Conservation (phyloP, 306 rosid genomes). For the Cotoneaster glaucophyllus region DNA sequence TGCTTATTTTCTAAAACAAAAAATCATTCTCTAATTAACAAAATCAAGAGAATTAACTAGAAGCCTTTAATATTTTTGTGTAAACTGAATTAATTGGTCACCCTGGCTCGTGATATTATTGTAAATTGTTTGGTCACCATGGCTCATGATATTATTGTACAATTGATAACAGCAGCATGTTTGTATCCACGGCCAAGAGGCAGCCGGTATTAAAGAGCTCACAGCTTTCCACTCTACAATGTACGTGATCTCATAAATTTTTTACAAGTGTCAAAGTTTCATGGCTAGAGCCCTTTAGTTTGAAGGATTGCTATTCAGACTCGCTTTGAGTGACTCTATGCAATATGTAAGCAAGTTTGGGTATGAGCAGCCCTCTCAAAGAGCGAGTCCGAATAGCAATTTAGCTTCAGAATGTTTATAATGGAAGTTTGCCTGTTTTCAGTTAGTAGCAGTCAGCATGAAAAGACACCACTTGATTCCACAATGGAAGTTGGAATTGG, state of each 20-base stretch:
- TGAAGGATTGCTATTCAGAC: too few relatives aligned
- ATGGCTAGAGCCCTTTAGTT: not conserved
- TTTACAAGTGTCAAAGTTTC: not conserved
- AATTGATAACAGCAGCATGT: conserved; percentile 7
- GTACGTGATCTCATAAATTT: not conserved
- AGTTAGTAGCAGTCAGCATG: conserved; percentile 16
- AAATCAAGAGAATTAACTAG: too few relatives aligned
- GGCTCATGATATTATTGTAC: not conserved
- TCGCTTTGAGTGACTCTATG: too few relatives aligned
- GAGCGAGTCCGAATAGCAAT: not conserved
- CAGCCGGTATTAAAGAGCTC: conserved; percentile 19
- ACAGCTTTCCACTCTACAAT: conserved; percentile 14
- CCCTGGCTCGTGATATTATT: not conserved
- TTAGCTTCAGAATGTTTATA: not conserved
- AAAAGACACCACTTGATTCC: conserved; percentile 22
- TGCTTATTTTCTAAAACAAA: too few relatives aligned
- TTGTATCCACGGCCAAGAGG: conserved; percentile 28
- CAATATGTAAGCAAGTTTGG: too few relatives aligned
- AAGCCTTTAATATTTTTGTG: too few relatives aligned
- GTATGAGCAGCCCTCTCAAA: too few relatives aligned
- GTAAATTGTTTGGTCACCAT: too few relatives aligned
- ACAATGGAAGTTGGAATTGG: conserved; percentile 8
- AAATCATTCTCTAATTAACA: too few relatives aligned
- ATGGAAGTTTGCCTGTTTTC: conserved; percentile 14
- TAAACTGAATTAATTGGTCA: too few relatives aligned